Base-by-base conservation (phyloP, 192 early-diverging fungal species). In the Gonapodya sp. region DNA sequence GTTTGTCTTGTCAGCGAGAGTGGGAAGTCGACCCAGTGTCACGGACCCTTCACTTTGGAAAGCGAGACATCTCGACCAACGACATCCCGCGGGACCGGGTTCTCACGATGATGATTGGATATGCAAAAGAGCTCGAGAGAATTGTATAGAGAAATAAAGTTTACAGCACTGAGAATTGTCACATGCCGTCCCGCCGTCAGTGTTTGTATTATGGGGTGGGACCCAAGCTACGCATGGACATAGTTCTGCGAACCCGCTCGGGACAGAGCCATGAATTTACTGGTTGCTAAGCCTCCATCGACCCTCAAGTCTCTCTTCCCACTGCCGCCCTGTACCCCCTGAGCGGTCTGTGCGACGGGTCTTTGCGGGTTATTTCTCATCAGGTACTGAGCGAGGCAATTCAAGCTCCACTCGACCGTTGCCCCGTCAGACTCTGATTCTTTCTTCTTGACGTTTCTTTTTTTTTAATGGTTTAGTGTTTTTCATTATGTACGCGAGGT, bases 51-150 rank as follows among this genome's bases (percentile, higher is more conserved):
- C 92, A 94, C 80, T 98, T 98, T 85, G 84, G 87, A 34, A 85
- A 88, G 14, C 86, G 88, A 46, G 90, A 90, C 82, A 88, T 89
- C 31, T 89, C 92, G 80, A 84, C 85, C 35, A 86, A 84, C 64
- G 89, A 90, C 81, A 95, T 97, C 81, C 95, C 96, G 36, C 89
- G 94, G 36, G 92, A 92, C 79, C 89, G 89, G 79, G 94, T 97
- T 75, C 94, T 98, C 84, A 88, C 90, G 81, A 92, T 95, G 86
- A 89, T 93, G 35, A 87, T 99, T 84, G 84, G 87, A 18, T 99
- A 99, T 86, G 97, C 97, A 16, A 86, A 90, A 79, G 97, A 99
- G 87, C 89, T 99, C 80, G 97, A 99, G 85, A 93, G 95, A 80
- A 99, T 99, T 87, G 96, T 96, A 79, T 94, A 94, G 87, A 64